Evolutionary conservation across 257 asterid genomes (phyloP), one percentile per base, ranked within the genome.

Genomic region (Przewalskia tangutica): DNA sequence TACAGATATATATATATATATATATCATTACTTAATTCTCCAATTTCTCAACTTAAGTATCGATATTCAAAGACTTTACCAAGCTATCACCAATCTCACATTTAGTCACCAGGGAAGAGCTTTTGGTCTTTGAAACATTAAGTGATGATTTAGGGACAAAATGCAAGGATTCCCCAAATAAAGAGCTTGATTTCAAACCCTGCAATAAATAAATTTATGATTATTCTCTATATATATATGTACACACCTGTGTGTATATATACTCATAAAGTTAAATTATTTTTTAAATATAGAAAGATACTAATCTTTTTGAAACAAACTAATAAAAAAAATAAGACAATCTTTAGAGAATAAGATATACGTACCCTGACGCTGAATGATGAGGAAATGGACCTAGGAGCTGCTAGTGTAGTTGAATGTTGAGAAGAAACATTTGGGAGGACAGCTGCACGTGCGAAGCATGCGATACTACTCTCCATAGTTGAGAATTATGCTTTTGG

Each of bases 31-130:
- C 32, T 27, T 27, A 27, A 27, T 27, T 27, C 32, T 27, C 32
- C 32, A 27, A 27, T 42, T 8, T n/a, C 13, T 27, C 12, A 27
- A 20, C 50, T 54, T 73, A 7, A 50, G n/a, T 78, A 64, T 63
- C 7, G n/a, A 18, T 42, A 75, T 63, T 66, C 54, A 79, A 17
- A 85, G 32, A 27, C 32, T 96, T 89, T 82, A 94, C 99, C 89
- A 95, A 80, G 85, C 99, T 95, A 85, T 95, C 99, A 9, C 99
- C 99, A 79, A 95, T 84, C 89, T 95, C 98, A 81, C 97, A 94
- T 87, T 91, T 95, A 0, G 97, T 91, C 78, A 88, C 90, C 1
- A 88, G 87, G 50, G 93, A 75, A 12, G 97, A 84, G 23, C 40
- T 91, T 86, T 88, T 94, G 13, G 90, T 82, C 85, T 70, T 89